Evolutionary conservation across 176 grass and related monocot genomes (phyloP).

Genomic region (Triticum urartu): DNA sequence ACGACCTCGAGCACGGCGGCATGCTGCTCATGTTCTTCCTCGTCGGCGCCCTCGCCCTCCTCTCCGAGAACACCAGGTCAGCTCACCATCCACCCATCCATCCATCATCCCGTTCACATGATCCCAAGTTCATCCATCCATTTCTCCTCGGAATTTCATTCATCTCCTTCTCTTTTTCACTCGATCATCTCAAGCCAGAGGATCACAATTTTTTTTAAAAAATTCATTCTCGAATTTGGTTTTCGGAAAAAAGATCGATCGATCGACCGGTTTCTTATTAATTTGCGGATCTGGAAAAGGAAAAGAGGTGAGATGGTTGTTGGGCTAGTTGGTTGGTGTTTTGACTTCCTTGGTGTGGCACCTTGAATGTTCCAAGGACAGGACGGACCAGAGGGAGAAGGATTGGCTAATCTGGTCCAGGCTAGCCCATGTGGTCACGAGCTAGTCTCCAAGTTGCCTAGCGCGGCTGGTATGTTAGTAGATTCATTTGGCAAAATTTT

Average conservation of each 20-base stretch:
- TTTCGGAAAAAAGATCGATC: too few species aligned
- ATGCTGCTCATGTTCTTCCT: conserved; percentile 99
- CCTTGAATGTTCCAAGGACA: neutral
- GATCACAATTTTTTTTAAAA: neutral
- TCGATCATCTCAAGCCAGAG: neutral
- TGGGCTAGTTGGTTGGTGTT: neutral
- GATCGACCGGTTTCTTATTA: too few species aligned
- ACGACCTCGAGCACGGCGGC: conserved; percentile 85
- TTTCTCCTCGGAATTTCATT: neutral
- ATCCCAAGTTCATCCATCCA: neutral
- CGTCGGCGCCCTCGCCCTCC: conserved; percentile 57
- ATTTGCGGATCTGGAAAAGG: neutral
- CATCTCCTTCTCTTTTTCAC: neutral
- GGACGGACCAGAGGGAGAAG: neutral
- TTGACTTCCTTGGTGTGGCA: conserved; percentile 1
- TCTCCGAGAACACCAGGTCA: conserved; percentile 69
- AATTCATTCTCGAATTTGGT: too few species aligned
- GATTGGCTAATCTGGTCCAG: neutral
- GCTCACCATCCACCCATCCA: neutral
- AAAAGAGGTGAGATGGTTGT: neutral
- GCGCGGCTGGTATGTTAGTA: too few species aligned
- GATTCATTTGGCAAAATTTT: too few species aligned
- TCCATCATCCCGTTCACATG: neutral
- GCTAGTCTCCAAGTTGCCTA: neutral
- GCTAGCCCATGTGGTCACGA: too few species aligned